These are phyloP conservation scores for Candida smagusa DNA, from an alignment of 1,139 yeast genomes.

Conservation along the genomic window DNA sequence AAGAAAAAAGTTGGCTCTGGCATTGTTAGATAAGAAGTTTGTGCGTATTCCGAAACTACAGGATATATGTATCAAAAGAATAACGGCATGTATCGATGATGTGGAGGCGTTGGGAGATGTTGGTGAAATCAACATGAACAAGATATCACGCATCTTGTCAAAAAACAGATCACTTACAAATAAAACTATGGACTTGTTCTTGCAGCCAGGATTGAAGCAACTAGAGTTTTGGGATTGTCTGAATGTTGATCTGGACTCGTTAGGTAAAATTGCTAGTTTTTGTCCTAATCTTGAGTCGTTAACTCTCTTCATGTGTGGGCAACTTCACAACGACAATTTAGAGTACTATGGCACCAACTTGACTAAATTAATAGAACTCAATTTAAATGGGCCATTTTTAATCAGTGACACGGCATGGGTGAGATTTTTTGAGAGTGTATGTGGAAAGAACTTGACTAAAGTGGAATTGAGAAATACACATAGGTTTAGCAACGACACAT, in stretches of 20 bases:
- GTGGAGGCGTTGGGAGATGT: slow-evolving; percentile 80
- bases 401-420: slow-evolving; percentile 77
- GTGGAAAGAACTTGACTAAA: slow-evolving; percentile 21
- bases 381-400: slow-evolving; percentile 84
- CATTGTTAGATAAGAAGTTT: slow-evolving; percentile 69
- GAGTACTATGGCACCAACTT: slow-evolving; percentile 60
- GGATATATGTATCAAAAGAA: slow-evolving; percentile 70
- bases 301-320: slow-evolving; percentile 89
- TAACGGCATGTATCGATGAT: slow-evolving; percentile 70
- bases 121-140: slow-evolving; percentile 57
- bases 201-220: slow-evolving; percentile 53
- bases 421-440: slow-evolving; percentile 54
- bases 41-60: slow-evolving; percentile 69
- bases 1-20: slow-evolving; percentile 78
- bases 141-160: slow-evolving; percentile 71
- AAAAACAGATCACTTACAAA: slow-evolving; percentile 77
- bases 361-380: slow-evolving; percentile 46
- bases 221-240: slow-evolving; percentile 94
- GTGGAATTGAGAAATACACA: slow-evolving; percentile 81
- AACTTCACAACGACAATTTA: slow-evolving; percentile 74
- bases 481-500: slow-evolving; percentile 66
- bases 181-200: slow-evolving; percentile 66
- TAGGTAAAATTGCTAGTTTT: slow-evolving; percentile 67
- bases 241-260: slow-evolving; percentile 61
- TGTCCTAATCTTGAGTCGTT: slow-evolving; percentile 71